phyloP scores from a whole-genome alignment of 1,284 basidiomycete species.

The Vanrija humicola region DNA sequence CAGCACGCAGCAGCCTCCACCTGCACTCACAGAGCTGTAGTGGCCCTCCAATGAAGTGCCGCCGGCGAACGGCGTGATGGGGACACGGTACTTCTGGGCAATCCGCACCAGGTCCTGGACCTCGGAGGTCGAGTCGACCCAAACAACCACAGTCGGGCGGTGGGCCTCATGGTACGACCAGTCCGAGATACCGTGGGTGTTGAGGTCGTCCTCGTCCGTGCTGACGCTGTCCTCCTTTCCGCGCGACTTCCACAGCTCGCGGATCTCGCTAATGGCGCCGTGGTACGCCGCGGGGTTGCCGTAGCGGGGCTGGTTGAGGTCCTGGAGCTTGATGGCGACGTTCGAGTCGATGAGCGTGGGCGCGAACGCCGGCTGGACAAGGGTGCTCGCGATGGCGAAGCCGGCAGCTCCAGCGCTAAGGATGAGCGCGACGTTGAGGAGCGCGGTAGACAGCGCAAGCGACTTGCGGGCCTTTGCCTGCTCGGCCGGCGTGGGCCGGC shows the following conservation, averaged over 20 bases:
- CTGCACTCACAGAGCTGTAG: conserved; percentile 38
- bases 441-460: too few species aligned
- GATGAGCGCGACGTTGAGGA: too few species aligned
- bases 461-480: too few species aligned
- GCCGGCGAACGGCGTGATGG: conserved; percentile 48
- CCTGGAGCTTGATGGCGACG: conserved; percentile 28
- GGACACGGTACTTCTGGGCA: conserved; percentile 38
- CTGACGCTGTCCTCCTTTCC: conserved; percentile 38
- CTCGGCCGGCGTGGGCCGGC: too few species aligned
- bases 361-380: not conserved
- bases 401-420: too few species aligned
- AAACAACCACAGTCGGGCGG: conserved; percentile 48
- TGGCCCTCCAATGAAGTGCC: conserved; percentile 48
- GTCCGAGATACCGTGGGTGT: conserved; percentile 43
- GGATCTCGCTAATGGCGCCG: conserved; percentile 36
- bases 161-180: conserved; percentile 48
- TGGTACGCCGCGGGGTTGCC: conserved; percentile 35
- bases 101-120: conserved; percentile 44
- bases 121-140: conserved; percentile 45
- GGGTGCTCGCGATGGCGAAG: too few species aligned
- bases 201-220: conserved; percentile 44
- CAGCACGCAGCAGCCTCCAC: not conserved
- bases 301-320: conserved; percentile 33
- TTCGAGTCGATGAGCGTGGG: conserved; percentile 21
- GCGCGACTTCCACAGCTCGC: conserved; percentile 16